phyloP scores from a whole-genome alignment of 2,329 filamentous ascomycete genomes.

The Chalaropsis ovoidea region DNA sequence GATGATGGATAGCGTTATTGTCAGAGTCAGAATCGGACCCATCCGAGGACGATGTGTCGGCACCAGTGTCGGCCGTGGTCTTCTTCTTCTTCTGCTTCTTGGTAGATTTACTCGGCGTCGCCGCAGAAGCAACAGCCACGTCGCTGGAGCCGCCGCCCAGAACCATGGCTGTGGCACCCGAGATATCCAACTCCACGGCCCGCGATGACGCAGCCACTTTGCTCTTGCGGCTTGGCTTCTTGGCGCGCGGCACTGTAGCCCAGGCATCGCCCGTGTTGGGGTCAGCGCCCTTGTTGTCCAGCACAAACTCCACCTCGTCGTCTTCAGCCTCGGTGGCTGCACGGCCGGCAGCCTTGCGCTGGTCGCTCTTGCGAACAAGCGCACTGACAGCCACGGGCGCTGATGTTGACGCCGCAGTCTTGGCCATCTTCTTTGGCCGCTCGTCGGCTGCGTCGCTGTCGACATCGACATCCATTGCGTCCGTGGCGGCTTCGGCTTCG shows the following conservation, averaged over 20 bases:
- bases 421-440: slow-evolving; percentile 26
- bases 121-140: neutral
- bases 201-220: slow-evolving; percentile 24
- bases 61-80: neutral
- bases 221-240: slow-evolving; percentile 31
- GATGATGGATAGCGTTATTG: slow-evolving; percentile 33
- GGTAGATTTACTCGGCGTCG: neutral
- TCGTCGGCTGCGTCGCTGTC: slow-evolving; percentile 29
- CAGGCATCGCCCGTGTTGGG: slow-evolving; percentile 21
- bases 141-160: slow-evolving; percentile 6
- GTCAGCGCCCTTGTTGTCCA: slow-evolving; percentile 22
- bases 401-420: slow-evolving; percentile 16
- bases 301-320: slow-evolving; percentile 28
- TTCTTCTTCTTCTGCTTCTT: neutral
- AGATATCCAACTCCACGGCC: slow-evolving; percentile 21
- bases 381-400: slow-evolving; percentile 15
- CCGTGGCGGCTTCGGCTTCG: neutral
- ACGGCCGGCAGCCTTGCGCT: slow-evolving; percentile 28
- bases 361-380: slow-evolving; percentile 21
- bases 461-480: slow-evolving; percentile 19
- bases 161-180: slow-evolving; percentile 20
- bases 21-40: slow-evolving; percentile 25
- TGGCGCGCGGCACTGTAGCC: slow-evolving; percentile 26
- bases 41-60: slow-evolving; percentile 21
- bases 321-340: slow-evolving; percentile 25